These are phyloP conservation scores for Acer negundo DNA, from an alignment of 345 rosid species.

Conservation along the genomic window DNA sequence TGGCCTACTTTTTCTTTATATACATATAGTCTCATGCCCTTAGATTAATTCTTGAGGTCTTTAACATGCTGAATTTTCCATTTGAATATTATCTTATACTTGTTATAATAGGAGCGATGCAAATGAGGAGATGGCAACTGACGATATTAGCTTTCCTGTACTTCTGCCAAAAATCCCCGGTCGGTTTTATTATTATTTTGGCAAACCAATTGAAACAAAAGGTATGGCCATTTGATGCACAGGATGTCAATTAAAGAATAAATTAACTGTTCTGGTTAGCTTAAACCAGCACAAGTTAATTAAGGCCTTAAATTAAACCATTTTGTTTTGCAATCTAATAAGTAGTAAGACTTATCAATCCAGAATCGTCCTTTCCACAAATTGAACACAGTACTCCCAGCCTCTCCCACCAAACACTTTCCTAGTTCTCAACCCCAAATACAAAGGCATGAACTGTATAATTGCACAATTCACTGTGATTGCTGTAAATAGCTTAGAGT, in stretches of 20 bases:
- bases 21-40: background rate
- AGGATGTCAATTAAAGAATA: background rate
- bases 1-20: background rate
- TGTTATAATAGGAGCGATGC: conserved; percentile 43
- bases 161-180: conserved; percentile 76
- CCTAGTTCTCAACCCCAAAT: too few relatives aligned
- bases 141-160: conserved; percentile 52
- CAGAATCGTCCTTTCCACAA: background rate
- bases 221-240: conserved; percentile 35
- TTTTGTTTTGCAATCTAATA: background rate
- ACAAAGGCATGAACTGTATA: background rate
- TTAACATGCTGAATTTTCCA: background rate
- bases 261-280: background rate
- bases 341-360: background rate
- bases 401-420: too few relatives aligned
- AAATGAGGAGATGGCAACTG: conserved; percentile 57
- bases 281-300: background rate
- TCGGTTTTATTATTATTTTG: conserved; percentile 69
- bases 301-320: background rate
- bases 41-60: background rate
- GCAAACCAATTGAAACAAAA: conserved; percentile 73
- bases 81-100: conserved; percentile 8
- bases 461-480: too few relatives aligned
- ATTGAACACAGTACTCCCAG: background rate
- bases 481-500: background rate